These are phyloP conservation scores for Ophiostoma quercus DNA, from an alignment of 2,329 filamentous ascomycete genomes.

Conservation along the genomic window DNA sequence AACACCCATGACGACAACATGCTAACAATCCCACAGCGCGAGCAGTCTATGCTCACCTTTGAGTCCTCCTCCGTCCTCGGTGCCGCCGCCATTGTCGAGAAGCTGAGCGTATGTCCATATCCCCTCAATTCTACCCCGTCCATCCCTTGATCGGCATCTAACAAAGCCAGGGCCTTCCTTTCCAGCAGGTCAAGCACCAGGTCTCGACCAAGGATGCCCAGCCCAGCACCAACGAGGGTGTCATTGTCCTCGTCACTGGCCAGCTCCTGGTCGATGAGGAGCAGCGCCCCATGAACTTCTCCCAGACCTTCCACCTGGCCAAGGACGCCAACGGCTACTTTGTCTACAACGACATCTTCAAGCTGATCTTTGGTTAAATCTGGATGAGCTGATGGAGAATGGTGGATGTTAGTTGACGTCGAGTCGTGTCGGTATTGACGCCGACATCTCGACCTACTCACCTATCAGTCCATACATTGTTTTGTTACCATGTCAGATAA, in stretches of 20 bases:
- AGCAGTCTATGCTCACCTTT: constrained; percentile 89
- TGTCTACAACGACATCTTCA: constrained; percentile 94
- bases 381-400: neutral
- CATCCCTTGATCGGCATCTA: neutral
- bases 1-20: neutral
- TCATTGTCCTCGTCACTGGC: constrained; percentile 85
- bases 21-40: constrained; percentile 50
- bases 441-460: neutral
- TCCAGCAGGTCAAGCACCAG: constrained; percentile 74
- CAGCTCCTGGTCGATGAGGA: constrained; percentile 81
- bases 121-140: neutral
- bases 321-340: constrained; percentile 67
- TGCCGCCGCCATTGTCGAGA: constrained; percentile 62
- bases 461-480: neutral
- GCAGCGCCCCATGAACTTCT: constrained; percentile 82
- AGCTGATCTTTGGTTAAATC: constrained; percentile 66
- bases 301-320: constrained; percentile 80
- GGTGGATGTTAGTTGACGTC: neutral
- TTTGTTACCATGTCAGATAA: constrained; percentile 12
- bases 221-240: constrained; percentile 63
- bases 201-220: constrained; percentile 77
- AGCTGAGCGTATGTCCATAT: constrained; percentile 61
- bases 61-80: constrained; percentile 67
- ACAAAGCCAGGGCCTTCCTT: constrained; percentile 61
- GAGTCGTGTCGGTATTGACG: neutral